These are phyloP conservation scores for Ceratocystiopsis brevicomis DNA, from an alignment of 2,329 filamentous ascomycete species.

Conservation along the genomic window DNA sequence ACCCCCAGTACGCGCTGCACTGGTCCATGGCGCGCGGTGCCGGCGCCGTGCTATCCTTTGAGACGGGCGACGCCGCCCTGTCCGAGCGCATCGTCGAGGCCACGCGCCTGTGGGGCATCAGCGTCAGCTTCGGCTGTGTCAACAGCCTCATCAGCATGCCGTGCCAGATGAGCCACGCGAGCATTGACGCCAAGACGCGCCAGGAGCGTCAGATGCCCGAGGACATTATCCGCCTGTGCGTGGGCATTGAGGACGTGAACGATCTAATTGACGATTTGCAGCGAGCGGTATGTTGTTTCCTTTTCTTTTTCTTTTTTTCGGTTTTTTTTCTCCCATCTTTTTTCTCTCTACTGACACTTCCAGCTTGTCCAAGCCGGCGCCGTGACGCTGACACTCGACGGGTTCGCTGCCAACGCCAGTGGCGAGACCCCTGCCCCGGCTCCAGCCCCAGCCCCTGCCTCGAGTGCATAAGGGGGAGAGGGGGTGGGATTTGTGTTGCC, in stretches of 20 bases:
- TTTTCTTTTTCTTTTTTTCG: not conserved
- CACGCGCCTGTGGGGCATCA: conserved; percentile 81
- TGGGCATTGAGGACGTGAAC: conserved; percentile 84
- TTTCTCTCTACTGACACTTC: not conserved
- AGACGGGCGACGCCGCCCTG: conserved; percentile 69
- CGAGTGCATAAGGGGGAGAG: conserved; percentile 20
- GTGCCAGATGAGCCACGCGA: conserved; percentile 97
- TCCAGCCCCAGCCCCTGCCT: conserved; percentile 22
- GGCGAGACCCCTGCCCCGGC: conserved; percentile 8
- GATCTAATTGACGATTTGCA: conserved; percentile 88
- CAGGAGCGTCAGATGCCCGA: conserved; percentile 83
- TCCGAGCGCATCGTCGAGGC: conserved; percentile 91
- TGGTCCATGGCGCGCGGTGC: conserved; percentile 89
- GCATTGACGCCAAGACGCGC: conserved; percentile 88
- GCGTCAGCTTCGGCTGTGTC: conserved; percentile 93
- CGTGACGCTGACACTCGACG: conserved; percentile 68
- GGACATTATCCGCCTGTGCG: conserved; percentile 86
- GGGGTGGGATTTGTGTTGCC: too few relatives aligned
- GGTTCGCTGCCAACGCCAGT: conserved; percentile 44
- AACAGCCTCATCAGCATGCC: conserved; percentile 99
- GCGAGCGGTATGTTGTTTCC: conserved; percentile 56
- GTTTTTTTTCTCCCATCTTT: not conserved
- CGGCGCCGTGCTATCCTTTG: conserved; percentile 86
- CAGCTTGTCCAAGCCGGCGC: conserved; percentile 87
- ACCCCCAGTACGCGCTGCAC: conserved; percentile 91